phyloP scores from a whole-genome alignment of 2,329 filamentous ascomycete species.

The Colletotrichum sp. region DNA sequence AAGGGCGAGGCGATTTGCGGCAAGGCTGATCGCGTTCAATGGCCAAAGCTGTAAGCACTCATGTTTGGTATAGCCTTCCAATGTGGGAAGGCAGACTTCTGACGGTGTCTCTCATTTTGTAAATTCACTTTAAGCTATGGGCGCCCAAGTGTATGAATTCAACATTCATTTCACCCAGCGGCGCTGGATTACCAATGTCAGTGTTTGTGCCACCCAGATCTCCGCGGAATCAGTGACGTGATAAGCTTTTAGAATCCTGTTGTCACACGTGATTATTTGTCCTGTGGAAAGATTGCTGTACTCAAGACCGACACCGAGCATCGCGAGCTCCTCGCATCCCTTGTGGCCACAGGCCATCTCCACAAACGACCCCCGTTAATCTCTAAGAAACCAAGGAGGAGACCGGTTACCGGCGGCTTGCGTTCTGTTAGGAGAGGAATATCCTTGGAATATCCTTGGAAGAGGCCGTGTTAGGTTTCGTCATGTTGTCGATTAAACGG shows the following conservation, averaged over 20 bases:
- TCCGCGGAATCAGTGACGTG: no score
- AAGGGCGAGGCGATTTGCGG: not conserved
- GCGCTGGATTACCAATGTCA: fast-evolving
- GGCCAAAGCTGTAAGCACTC: not conserved
- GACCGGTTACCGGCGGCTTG: not conserved
- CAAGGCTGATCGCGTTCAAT: not conserved
- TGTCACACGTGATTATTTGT: not conserved
- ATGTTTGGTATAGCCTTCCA: not conserved
- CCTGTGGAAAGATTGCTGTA: not conserved
- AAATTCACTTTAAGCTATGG: not conserved
- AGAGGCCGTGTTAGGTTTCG: not conserved
- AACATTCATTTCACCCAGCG: not conserved
- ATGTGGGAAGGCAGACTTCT: fast-evolving
- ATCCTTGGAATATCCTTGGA: no score
- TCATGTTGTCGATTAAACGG: fast-evolving
- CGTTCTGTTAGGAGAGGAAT: not conserved
- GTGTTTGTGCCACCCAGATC: no score
- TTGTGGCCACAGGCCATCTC: not conserved
- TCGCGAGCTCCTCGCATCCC: not conserved
- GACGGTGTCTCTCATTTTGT: not conserved
- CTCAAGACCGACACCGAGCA: not conserved
- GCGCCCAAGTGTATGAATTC: not conserved
- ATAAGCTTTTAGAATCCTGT: no score
- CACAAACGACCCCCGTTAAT: not conserved
- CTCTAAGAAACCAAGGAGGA: not conserved